Conservation (phyloP, 2,329 filamentous ascomycete species). For the Dryadomyces sulphureus region DNA sequence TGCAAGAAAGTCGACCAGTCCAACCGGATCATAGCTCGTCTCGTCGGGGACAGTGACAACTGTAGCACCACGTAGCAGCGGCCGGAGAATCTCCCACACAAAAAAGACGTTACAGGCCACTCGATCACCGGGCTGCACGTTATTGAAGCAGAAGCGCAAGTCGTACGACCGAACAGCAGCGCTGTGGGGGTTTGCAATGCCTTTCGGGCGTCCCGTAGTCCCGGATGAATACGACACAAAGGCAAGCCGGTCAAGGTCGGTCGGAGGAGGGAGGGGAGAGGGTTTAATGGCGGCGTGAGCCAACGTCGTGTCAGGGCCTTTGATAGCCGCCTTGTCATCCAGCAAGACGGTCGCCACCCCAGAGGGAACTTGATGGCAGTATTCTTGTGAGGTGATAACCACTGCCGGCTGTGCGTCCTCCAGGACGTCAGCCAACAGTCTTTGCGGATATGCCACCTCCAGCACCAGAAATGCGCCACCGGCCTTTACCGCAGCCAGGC, state of each 20-base stretch:
- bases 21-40: slow-evolving; percentile 61
- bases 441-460: slow-evolving; percentile 64
- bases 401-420: slow-evolving; percentile 60
- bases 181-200: slow-evolving; percentile 65
- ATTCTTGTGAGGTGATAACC: slow-evolving; percentile 51
- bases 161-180: slow-evolving; percentile 63
- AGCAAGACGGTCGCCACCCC: slow-evolving; percentile 50
- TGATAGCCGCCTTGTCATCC: slow-evolving; percentile 25
- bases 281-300: neutral
- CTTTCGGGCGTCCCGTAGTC: slow-evolving; percentile 67
- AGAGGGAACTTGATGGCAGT: slow-evolving; percentile 50
- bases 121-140: slow-evolving; percentile 56
- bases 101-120: slow-evolving; percentile 86
- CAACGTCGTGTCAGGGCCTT: neutral
- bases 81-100: slow-evolving; percentile 70
- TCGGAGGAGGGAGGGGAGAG: slow-evolving; percentile 29
- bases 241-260: slow-evolving; percentile 58
- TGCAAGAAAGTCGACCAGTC: slow-evolving; percentile 55
- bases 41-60: slow-evolving; percentile 63
- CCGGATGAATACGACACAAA: slow-evolving; percentile 75
- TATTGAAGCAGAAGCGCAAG: slow-evolving; percentile 53
- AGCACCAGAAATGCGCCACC: slow-evolving; percentile 70
- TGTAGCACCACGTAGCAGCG: slow-evolving; percentile 60
- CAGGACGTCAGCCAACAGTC: slow-evolving; percentile 59
- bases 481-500: slow-evolving; percentile 61